Conservation (phyloP, 768 basidiomycete genomes). For the Stropharia rugosoannulata region DNA sequence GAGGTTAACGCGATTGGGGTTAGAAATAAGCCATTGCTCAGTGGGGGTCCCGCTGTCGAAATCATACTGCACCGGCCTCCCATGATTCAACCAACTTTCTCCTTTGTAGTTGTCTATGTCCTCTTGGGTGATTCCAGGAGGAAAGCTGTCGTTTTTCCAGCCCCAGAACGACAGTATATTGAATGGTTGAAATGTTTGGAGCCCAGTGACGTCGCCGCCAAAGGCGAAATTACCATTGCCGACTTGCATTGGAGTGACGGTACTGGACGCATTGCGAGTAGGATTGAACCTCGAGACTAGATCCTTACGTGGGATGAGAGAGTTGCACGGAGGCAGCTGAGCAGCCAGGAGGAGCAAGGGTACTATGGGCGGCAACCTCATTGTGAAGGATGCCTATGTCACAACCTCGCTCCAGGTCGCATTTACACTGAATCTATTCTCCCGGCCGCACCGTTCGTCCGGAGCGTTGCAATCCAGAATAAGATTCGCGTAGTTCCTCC, state of each 20-base stretch:
- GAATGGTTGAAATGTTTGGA: constrained; percentile 57
- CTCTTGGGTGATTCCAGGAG: constrained; percentile 35
- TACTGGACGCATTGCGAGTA: constrained; percentile 42
- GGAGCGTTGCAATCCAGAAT: too few relatives aligned
- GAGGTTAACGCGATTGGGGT: constrained; percentile 57
- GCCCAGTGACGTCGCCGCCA: constrained; percentile 54
- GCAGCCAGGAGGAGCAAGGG: too few relatives aligned
- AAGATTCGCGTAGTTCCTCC: too few relatives aligned
- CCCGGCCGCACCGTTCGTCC: too few relatives aligned
- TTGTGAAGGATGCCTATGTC: too few relatives aligned
- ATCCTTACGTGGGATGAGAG: constrained; percentile 39
- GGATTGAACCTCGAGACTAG: constrained; percentile 53
- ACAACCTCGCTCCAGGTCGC: too few relatives aligned
- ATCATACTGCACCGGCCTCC: constrained; percentile 47
- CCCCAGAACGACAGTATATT: constrained; percentile 60
- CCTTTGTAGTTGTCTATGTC: constrained; percentile 50
- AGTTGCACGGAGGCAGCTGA: neutral
- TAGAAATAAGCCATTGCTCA: constrained; percentile 56
- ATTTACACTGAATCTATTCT: too few relatives aligned
- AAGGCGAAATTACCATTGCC: constrained; percentile 66
- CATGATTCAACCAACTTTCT: constrained; percentile 50
- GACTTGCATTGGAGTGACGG: constrained; percentile 53
- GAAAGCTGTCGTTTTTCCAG: constrained; percentile 60
- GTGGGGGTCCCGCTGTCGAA: constrained; percentile 19
- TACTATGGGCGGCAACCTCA: too few relatives aligned